Conservation (phyloP, 257 asterid species). For the Verbena officinalis region DNA sequence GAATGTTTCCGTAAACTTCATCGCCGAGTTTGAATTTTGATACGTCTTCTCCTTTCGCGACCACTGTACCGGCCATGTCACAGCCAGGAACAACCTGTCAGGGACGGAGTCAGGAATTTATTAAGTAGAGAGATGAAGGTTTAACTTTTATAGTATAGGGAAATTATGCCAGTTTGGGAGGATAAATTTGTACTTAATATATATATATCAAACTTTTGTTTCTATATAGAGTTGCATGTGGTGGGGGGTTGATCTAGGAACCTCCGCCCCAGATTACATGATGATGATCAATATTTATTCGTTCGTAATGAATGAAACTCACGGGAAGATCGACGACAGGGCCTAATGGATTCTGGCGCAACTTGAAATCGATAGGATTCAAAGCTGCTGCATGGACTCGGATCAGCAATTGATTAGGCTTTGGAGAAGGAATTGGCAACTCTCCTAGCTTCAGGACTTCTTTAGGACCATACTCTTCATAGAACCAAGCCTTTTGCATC, state of each 20-base stretch:
- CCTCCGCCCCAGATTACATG: no score
- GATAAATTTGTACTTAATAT: neutral
- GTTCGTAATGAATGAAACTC: slow-evolving; percentile 9
- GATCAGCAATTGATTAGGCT: slow-evolving; percentile 48
- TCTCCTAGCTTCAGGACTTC: slow-evolving; percentile 57
- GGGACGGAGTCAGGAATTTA: no score
- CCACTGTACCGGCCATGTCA: slow-evolving; percentile 70
- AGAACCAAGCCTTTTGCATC: slow-evolving; percentile 70
- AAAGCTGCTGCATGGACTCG: slow-evolving; percentile 63
- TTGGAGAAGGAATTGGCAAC: slow-evolving; percentile 50
- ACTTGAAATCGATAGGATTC: slow-evolving; percentile 70
- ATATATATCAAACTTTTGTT: no score
- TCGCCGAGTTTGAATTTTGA: slow-evolving; percentile 45
- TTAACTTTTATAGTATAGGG: no score
- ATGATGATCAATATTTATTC: no score
- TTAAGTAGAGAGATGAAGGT: no score
- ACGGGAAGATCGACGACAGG: slow-evolving; percentile 48
- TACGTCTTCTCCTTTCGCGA: slow-evolving; percentile 38
- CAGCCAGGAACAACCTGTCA: slow-evolving; percentile 70
- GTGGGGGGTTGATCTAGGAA: no score
- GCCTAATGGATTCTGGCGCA: slow-evolving; percentile 46
- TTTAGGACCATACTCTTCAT: slow-evolving; percentile 59
- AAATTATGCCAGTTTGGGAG: no score
- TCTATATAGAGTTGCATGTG: no score
- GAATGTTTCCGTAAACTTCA: slow-evolving; percentile 65